Evolutionary conservation across 164 flowering plant species (phyloP), one percentile per base, ranked within the genome.

Genomic region (Piper longum): DNA sequence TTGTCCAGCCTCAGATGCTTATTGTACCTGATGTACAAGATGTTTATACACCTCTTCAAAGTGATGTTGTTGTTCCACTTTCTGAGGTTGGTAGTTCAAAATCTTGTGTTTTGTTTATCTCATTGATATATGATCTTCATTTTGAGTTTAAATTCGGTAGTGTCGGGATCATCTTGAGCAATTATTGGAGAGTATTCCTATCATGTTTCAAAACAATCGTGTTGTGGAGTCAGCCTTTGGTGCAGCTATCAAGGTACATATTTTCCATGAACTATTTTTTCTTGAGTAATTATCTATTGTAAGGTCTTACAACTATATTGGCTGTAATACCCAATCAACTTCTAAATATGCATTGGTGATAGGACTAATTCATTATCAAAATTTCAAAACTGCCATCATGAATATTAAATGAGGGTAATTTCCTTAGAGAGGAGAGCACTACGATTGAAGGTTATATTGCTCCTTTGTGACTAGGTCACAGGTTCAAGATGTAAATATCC

Each of bases 1-100:
- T 48, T 8, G 68, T 80, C 78, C 87, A 95, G 99, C 99, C 99
- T 45, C 59, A 91, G 78, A 95, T 95, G 99, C 96, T 95, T 41
- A 87, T 95, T 61, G 97, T 95, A 68, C 96, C 99, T 64, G 99
- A 95, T 74, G 75, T 95, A 18, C 91, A 88, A 85, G 97, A 91
- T 82, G 99, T 95, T 67, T 95, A 95, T 67, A 95, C 99, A 66
- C 99, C 99, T 67, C 85, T 95, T 14, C 78, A 95, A 69, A 84
- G 86, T 64, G 99, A 91, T 79, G 83, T 95, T 26, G 73, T 95
- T 71, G 99, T 95, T 70, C 97, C 72, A 62, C 88, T 95, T 71
- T 77, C 95, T 58, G 99, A 91, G 97, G 99, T 89, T 57, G 59
- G 84, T 40, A 41, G 54, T 26, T 26, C 36, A 26, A 54, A 40